A percentile compares a stretch with the other conserved stretches of the same genome.
phyloP scores from a whole-genome alignment of 2,329 filamentous ascomycete species.

The Zopfia rhizophila region DNA sequence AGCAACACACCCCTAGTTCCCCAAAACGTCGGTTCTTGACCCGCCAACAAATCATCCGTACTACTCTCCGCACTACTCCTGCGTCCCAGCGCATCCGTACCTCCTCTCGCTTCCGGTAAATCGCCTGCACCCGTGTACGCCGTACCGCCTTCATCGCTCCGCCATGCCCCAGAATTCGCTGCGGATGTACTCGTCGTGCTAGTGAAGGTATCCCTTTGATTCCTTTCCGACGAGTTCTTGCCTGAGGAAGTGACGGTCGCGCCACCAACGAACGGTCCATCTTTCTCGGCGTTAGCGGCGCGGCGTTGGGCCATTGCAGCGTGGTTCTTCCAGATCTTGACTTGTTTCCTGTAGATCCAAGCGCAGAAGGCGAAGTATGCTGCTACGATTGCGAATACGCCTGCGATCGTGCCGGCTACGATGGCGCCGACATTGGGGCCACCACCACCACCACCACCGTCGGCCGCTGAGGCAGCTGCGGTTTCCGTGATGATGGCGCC shows the following conservation, averaged over 20 bases:
- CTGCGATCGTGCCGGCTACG: constrained; percentile 70
- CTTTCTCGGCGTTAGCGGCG: constrained; percentile 56
- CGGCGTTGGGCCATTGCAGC: constrained; percentile 72
- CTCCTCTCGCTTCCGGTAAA: constrained; percentile 24
- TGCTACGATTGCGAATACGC: constrained; percentile 70
- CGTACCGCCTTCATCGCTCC: constrained; percentile 19
- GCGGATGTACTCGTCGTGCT: constrained; percentile 22
- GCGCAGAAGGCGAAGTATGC: constrained; percentile 76
- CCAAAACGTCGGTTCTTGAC: constrained; percentile 76
- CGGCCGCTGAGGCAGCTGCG: constrained; percentile 35
- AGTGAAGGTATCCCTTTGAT: constrained; percentile 19
- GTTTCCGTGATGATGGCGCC: constrained; percentile 54
- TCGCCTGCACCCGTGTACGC: constrained; percentile 4
- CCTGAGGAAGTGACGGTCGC: constrained; percentile 35
- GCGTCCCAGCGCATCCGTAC: constrained; percentile 38
- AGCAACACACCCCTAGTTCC: constrained; percentile 68
- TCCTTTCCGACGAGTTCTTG: constrained; percentile 39
- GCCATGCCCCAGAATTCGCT: constrained; percentile 19
- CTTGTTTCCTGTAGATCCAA: constrained; percentile 78
- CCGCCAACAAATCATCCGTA: constrained; percentile 68
- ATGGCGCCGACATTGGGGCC: constrained; percentile 65
- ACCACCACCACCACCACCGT: constrained; percentile 19
- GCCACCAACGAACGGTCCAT: constrained; percentile 43
- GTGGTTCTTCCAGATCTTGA: constrained; percentile 75
- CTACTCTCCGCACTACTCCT: constrained; percentile 59